Base-by-base conservation (phyloP, 2,329 filamentous ascomycete species). In the Aschersonia sp. region DNA sequence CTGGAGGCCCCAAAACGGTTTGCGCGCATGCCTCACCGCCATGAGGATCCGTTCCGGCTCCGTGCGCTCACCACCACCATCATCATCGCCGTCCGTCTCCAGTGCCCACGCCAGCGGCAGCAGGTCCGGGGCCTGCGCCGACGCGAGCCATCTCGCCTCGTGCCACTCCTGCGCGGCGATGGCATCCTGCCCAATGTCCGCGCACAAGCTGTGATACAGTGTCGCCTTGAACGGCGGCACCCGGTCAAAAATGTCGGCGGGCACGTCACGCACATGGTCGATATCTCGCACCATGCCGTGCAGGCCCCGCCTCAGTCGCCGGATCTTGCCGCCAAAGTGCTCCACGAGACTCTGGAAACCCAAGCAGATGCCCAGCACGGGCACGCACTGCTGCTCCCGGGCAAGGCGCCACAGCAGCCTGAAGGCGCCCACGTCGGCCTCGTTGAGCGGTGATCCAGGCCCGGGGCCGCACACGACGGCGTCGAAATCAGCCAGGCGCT, bases 401-500 rank as follows among this genome's bases (percentile, higher is more conserved):
- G 70, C 64, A 12, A 90, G 68, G 5, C 66, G 65, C 87, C 89
- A 97, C 5, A 97, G 70, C 51, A 79, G 67, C 47, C 71, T 73
- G 68, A 95, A 92, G 41, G 92, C 72, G 8, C 92, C 92, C 39
- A 95, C 80, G 63, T 97, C 90, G n/a, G 69, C 66, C 6, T 76
- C 64, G 49, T 78, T 75, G 43, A 74, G 73, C 0, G 90, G 87
- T 57, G 86, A 80, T 8, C 92, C 92, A 1, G 92, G 92, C 0
- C 92, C 92, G 1, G 92, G 92, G 0, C 92, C 90, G 53, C 87
- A 85, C 45, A 97, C 83, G 29, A 95, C 79, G 41, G 87, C 92
- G 63, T 90, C 83, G 61, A 89, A 94, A 41, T 72, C 66, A 37
- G 63, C 56, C 9, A 83, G 66, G 31, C 59, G 58, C 5, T 53